Evolutionary conservation across 1,139 yeast genomes (phyloP).

Genomic region (Hemisphaericaspora lyxosophila): DNA sequence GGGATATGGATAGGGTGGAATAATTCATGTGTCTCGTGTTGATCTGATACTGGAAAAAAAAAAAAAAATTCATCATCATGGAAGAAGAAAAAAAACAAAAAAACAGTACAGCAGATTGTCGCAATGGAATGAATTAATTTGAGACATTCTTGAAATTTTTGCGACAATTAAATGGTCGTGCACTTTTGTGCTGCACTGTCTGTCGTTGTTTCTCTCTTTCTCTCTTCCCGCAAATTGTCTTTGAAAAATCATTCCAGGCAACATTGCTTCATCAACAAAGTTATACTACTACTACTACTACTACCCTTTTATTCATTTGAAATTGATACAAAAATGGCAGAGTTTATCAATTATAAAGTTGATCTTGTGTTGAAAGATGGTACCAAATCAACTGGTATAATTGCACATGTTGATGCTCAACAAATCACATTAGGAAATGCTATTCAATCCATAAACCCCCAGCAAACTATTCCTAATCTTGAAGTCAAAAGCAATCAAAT

Average conservation of each 20-base stretch:
- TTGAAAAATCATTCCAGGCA: background rate
- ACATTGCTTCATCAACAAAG: no score
- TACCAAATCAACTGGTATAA: constrained; percentile 44
- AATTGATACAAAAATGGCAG: constrained; percentile 23
- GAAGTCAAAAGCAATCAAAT: constrained; percentile 36
- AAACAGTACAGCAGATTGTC: no score
- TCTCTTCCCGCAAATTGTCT: background rate
- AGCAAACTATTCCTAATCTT: constrained; percentile 20
- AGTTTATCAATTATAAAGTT: constrained; percentile 57
- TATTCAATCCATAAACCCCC: constrained; percentile 20
- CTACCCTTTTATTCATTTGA: background rate
- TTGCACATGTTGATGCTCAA: constrained; percentile 42
- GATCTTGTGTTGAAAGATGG: constrained; percentile 50
- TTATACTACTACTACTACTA: no score
- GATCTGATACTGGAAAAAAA: background rate
- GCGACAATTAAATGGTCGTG: constrained; percentile 2
- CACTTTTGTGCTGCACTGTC: background rate
- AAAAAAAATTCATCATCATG: background rate
- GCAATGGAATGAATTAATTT: background rate
- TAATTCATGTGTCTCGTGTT: background rate
- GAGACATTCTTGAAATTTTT: background rate
- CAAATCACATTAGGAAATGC: constrained; percentile 41
- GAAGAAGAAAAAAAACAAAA: background rate
- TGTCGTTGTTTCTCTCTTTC: background rate
- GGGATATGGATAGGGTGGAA: background rate